Evolutionary conservation across 2,329 filamentous ascomycete genomes (phyloP).

Genomic region (Polytolypa hystricis): DNA sequence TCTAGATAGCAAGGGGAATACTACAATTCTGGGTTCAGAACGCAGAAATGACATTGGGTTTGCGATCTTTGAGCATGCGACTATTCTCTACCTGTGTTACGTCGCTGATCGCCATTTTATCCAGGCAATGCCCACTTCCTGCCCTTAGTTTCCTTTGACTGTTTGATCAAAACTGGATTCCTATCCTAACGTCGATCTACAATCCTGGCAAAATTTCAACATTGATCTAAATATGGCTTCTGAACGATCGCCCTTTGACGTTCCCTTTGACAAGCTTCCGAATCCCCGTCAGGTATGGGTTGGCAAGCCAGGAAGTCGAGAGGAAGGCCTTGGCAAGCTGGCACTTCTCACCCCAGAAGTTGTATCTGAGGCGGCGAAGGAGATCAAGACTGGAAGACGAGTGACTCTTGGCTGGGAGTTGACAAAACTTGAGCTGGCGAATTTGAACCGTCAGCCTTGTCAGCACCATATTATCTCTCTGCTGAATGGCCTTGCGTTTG

Average conservation of each 20-base stretch:
- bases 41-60: too few relatives aligned
- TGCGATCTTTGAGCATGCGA: too few relatives aligned
- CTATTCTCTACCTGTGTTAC: too few relatives aligned
- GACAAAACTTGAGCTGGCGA: slow-evolving; percentile 45
- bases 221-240: too few relatives aligned
- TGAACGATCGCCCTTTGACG: slow-evolving; percentile 21
- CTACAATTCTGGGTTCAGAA: too few relatives aligned
- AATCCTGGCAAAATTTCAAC: too few relatives aligned
- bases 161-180: too few relatives aligned
- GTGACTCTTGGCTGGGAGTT: slow-evolving; percentile 46
- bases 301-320: slow-evolving; percentile 33
- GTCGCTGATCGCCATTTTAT: too few relatives aligned
- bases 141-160: too few relatives aligned
- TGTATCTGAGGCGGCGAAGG: slow-evolving; percentile 39
- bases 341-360: slow-evolving; percentile 42
- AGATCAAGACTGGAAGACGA: slow-evolving; percentile 42
- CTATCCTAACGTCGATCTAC: too few relatives aligned
- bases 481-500: slow-evolving; percentile 38
- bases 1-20: too few relatives aligned
- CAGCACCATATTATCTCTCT: slow-evolving; percentile 41
- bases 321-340: slow-evolving; percentile 44
- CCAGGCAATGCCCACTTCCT: too few relatives aligned
- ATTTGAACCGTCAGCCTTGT: slow-evolving; percentile 42
- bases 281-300: slow-evolving; percentile 41
- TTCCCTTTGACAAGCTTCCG: slow-evolving; percentile 36